Evolutionary conservation across 306 rosid genomes (phyloP).

Genomic region (Cucurbita argyrosperma): DNA sequence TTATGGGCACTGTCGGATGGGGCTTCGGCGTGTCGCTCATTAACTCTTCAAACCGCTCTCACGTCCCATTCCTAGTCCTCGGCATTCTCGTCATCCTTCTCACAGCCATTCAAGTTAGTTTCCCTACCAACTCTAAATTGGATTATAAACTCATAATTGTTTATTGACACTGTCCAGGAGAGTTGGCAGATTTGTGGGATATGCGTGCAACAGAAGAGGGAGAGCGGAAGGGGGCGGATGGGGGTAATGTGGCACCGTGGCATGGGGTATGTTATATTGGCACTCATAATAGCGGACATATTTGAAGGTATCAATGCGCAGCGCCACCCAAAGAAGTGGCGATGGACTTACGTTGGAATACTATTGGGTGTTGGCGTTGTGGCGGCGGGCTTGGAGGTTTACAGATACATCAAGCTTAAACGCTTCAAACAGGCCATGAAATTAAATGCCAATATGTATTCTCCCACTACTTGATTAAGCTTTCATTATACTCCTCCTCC

Average conservation of each 20-base stretch:
- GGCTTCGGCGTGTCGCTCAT: conserved; percentile 13
- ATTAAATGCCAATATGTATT: conserved; percentile 13
- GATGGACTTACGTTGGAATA: conserved; percentile 25
- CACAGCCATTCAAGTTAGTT: conserved; percentile 31
- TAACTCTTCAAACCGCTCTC: conserved; percentile 12
- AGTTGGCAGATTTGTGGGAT: not conserved
- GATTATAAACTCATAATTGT: too few species aligned
- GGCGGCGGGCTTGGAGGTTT: conserved; percentile 22
- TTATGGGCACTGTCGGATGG: conserved; percentile 43
- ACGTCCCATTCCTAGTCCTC: conserved; percentile 16
- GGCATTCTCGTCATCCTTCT: conserved; percentile 23
- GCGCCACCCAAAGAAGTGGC: conserved; percentile 19
- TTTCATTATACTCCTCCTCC: not conserved
- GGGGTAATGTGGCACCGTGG: conserved; percentile 16
- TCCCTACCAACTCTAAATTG: too few species aligned
- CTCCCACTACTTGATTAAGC: not conserved
- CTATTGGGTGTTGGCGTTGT: conserved; percentile 17
- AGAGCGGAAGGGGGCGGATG: not conserved
- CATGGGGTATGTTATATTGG: conserved; percentile 21
- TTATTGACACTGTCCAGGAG: too few species aligned
- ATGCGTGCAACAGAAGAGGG: conserved; percentile 9
- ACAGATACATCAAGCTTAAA: conserved; percentile 12
- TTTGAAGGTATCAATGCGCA: conserved; percentile 26
- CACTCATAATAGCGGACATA: conserved; percentile 22
- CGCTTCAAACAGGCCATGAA: conserved; percentile 1